Percentiles rank a stretch among this genome's conserved stretches.
These are phyloP conservation scores for Boechera divaricarpa DNA, from an alignment of 345 rosid species.

Conservation along the genomic window DNA sequence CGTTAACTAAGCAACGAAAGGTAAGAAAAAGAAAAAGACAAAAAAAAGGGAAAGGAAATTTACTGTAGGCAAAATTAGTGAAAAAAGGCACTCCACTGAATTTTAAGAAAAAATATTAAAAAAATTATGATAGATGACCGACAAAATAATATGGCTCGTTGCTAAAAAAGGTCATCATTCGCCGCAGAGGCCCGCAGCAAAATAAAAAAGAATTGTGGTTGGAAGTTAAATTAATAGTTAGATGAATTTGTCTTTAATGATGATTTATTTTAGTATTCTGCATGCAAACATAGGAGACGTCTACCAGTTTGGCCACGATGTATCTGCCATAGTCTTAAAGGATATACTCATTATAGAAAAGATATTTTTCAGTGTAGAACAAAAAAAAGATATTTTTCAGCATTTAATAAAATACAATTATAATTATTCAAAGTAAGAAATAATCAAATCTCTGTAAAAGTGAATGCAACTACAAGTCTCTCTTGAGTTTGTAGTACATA, in stretches of 20 bases:
- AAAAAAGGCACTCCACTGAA: neutral
- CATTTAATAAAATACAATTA: too few species aligned
- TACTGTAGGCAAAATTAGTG: too few species aligned
- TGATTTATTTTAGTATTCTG: slow-evolving; percentile 18
- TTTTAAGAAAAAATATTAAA: neutral
- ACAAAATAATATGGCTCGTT: neutral
- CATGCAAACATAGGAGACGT: slow-evolving; percentile 10
- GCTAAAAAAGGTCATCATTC: slow-evolving; percentile 18
- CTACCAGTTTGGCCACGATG: slow-evolving; percentile 20
- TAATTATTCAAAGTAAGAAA: too few species aligned
- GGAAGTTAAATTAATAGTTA: slow-evolving; percentile 32
- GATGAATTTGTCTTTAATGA: slow-evolving; percentile 14
- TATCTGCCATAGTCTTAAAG: neutral
- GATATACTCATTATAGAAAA: too few species aligned
- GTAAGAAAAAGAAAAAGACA: too few species aligned
- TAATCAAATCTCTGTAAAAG: too few species aligned
- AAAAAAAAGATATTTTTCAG: too few species aligned
- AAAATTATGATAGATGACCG: slow-evolving; percentile 22
- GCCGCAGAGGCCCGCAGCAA: neutral
- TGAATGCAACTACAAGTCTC: too few species aligned
- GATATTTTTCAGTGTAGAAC: too few species aligned
- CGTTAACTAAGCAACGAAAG: too few species aligned
- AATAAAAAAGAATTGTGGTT: slow-evolving; percentile 27
- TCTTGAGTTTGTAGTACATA: too few species aligned
- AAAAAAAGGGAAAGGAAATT: too few species aligned